Evolutionary conservation across 148 eudicot species (phyloP).

Genomic region (Nepenthes gracilis): DNA sequence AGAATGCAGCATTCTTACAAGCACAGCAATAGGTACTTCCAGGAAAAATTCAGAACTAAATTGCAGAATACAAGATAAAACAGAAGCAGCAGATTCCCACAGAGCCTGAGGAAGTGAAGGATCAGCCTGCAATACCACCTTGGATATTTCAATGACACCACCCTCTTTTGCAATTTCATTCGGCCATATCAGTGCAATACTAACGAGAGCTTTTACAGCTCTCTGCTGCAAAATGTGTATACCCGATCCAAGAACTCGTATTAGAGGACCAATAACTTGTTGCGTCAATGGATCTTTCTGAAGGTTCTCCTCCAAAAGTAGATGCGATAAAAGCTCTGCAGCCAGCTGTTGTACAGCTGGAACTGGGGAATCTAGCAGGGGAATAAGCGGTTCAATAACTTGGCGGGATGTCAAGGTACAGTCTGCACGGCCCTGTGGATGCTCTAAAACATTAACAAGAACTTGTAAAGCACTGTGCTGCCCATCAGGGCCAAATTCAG

Average conservation of each 20-base stretch:
- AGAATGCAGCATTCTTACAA: conserved; percentile 89
- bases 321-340: conserved; percentile 84
- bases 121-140: conserved; percentile 77
- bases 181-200: conserved; percentile 77
- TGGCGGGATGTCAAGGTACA: conserved; percentile 67
- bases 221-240: conserved; percentile 82
- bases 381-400: conserved; percentile 82
- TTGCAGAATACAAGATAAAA: conserved; percentile 77
- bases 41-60: conserved; percentile 89
- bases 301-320: conserved; percentile 73
- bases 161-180: conserved; percentile 97
- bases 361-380: conserved; percentile 70
- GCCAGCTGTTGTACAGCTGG: conserved; percentile 87
- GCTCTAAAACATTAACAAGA: conserved; percentile 88
- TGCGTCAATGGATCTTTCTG: conserved; percentile 73
- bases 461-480: conserved; percentile 94
- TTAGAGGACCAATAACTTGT: conserved; percentile 78
- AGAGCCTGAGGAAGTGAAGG: conserved; percentile 85
- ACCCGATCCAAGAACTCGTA: conserved; percentile 75
- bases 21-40: conserved; percentile 93
- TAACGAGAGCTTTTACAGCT: conserved; percentile 81
- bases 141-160: conserved; percentile 81
- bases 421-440: conserved; percentile 74
- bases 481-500: conserved; percentile 87
- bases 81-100: conserved; percentile 91